phyloP scores from a whole-genome alignment of 164 flowering plant genomes.

The Magnolia officinalis region DNA sequence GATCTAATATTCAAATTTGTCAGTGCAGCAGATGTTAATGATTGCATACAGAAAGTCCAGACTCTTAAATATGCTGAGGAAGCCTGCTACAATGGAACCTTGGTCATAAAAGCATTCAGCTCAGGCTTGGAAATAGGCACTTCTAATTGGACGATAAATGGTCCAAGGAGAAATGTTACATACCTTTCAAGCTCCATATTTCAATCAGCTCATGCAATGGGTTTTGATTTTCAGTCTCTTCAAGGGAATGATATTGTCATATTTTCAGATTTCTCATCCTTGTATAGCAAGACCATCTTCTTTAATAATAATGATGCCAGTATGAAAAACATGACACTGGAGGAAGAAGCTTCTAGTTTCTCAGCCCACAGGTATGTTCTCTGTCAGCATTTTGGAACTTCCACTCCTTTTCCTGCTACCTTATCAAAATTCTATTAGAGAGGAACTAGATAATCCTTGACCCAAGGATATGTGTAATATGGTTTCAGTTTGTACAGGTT shows the following conservation, averaged over 20 bases:
- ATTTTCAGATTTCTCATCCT: constrained; percentile 66
- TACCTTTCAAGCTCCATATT: constrained; percentile 62
- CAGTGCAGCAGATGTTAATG: constrained; percentile 83
- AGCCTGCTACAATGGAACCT: constrained; percentile 64
- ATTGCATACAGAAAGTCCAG: constrained; percentile 60
- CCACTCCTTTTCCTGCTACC: not conserved
- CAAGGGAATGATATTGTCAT: constrained; percentile 57
- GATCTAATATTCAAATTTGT: constrained; percentile 2
- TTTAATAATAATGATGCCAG: constrained; percentile 3
- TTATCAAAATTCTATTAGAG: not conserved
- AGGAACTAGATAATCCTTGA: too few species aligned
- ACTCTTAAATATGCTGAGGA: constrained; percentile 78
- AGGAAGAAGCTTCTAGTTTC: constrained; percentile 4
- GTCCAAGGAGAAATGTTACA: constrained; percentile 48
- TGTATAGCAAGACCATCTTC: constrained; percentile 13
- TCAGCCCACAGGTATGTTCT: constrained; percentile 17
- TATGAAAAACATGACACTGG: not conserved
- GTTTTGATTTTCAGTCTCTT: constrained; percentile 63
- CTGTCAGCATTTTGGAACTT: not conserved
- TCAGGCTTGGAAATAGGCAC: constrained; percentile 90
- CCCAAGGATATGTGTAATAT: too few species aligned
- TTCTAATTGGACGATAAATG: constrained; percentile 69
- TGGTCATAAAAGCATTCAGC: constrained; percentile 67
- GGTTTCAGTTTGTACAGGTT: too few species aligned
- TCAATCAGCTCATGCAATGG: constrained; percentile 55